Conservation (phyloP, 441 rosid species). For the Pelargonium citronellum region DNA sequence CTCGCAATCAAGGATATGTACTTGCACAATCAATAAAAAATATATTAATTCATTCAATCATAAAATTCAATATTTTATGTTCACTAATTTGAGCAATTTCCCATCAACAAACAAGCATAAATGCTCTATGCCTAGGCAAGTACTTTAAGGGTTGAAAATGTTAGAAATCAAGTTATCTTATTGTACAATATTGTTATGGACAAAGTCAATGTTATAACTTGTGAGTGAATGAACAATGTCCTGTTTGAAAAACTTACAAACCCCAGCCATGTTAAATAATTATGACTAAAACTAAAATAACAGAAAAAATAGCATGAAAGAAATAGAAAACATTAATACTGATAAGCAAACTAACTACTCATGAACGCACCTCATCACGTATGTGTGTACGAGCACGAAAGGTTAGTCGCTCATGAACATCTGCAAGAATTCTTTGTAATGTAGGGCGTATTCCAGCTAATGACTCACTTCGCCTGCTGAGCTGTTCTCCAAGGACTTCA, state of each 20-base stretch:
- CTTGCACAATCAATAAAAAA: background rate
- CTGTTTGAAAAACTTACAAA: background rate
- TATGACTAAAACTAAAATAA: background rate
- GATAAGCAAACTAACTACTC: slow-evolving; percentile 6
- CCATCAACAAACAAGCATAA: background rate
- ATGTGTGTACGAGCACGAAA: slow-evolving; percentile 95
- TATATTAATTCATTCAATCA: background rate
- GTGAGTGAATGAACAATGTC: background rate
- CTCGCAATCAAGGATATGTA: background rate
- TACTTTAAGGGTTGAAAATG: background rate
- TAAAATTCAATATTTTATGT: background rate
- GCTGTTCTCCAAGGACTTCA: slow-evolving; percentile 88
- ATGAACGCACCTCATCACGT: slow-evolving; percentile 68
- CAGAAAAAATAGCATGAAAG: background rate
- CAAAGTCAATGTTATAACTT: background rate
- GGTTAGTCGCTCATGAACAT: slow-evolving; percentile 84
- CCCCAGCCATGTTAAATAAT: slow-evolving; percentile 3
- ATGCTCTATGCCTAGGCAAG: background rate
- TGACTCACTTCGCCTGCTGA: slow-evolving; percentile 65
- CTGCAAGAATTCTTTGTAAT: slow-evolving; percentile 82
- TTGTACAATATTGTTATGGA: background rate
- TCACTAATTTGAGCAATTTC: too few species aligned
- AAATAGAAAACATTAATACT: slow-evolving; percentile 8
- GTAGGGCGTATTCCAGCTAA: slow-evolving; percentile 85
- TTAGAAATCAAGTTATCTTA: background rate